phyloP scores from a whole-genome alignment of 371 early-diverging fungal species.

The Smittium mucronatum region DNA sequence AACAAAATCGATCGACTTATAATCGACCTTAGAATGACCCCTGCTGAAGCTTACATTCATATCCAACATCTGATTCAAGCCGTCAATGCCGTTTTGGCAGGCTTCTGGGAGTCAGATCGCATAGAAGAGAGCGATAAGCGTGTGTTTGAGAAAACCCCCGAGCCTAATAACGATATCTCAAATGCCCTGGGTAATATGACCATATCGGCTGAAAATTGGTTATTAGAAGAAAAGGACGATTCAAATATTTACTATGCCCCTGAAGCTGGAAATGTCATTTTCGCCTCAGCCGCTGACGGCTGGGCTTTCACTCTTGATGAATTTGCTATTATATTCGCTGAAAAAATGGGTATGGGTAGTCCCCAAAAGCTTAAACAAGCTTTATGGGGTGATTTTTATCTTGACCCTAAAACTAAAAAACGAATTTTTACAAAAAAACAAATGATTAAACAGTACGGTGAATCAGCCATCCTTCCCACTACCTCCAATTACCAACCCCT shows the following conservation, averaged over 20 bases:
- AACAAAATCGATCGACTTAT: constrained; percentile 98
- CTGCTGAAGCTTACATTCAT: constrained; percentile 81
- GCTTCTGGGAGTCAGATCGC: constrained; percentile 76
- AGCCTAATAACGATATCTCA: constrained; percentile 7
- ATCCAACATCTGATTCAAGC: constrained; percentile 85
- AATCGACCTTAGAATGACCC: constrained; percentile 81
- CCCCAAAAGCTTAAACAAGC: constrained; percentile 33
- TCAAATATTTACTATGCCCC: constrained; percentile 90
- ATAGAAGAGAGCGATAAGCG: constrained; percentile 68
- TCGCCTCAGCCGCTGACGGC: constrained; percentile 89
- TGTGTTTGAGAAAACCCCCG: neutral
- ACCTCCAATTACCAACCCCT: constrained; percentile 65
- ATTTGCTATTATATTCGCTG: constrained; percentile 81
- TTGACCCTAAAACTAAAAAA: constrained; percentile 81
- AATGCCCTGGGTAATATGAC: neutral
- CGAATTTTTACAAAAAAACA: constrained; percentile 75
- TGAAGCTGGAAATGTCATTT: constrained; percentile 88
- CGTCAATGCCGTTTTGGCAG: constrained; percentile 89
- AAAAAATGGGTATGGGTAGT: constrained; percentile 61
- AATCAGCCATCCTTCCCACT: constrained; percentile 26
- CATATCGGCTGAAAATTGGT: constrained; percentile 45
- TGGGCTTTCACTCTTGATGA: constrained; percentile 94
- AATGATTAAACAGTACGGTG: constrained; percentile 27
- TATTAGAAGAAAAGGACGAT: constrained; percentile 77
- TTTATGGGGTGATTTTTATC: constrained; percentile 94